phyloP scores from a whole-genome alignment of 2,329 filamentous ascomycete genomes.

The Leptographium procerum region DNA sequence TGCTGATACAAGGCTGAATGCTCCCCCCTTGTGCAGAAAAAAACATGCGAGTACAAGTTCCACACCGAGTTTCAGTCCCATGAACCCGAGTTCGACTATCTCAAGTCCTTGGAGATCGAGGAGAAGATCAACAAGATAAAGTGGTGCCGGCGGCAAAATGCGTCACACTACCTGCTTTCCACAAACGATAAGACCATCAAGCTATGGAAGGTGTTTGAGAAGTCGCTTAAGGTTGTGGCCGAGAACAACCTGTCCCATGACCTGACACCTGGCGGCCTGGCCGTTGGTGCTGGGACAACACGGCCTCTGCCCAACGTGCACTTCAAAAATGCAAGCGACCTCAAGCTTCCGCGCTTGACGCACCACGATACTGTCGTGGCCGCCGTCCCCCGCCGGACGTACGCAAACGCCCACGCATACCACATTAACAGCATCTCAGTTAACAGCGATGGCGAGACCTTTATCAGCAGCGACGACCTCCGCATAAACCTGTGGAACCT shows the following conservation, averaged over 20 bases:
- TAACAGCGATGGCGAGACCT: slow-evolving; percentile 98
- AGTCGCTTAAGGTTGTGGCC: slow-evolving; percentile 95
- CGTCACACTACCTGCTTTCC: slow-evolving; percentile 93
- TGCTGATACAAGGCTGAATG: neutral
- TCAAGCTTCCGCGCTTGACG: slow-evolving; percentile 91
- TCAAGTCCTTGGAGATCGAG: slow-evolving; percentile 98
- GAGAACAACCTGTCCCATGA: slow-evolving; percentile 98
- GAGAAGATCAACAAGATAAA: slow-evolving; percentile 99
- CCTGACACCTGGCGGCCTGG: slow-evolving; percentile 63
- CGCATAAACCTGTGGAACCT: slow-evolving; percentile 98
- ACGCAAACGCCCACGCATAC: slow-evolving; percentile 96
- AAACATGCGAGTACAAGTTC: slow-evolving; percentile 99
- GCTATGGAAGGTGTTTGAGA: slow-evolving; percentile 99
- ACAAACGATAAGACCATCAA: slow-evolving; percentile 99
- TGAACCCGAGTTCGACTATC: slow-evolving; percentile 97
- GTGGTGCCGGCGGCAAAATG: slow-evolving; percentile 97
- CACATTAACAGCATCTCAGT: slow-evolving; percentile 99
- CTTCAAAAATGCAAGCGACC: slow-evolving; percentile 69
- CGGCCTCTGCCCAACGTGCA: slow-evolving; percentile 58
- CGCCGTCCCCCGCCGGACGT: slow-evolving; percentile 88
- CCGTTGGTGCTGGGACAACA: slow-evolving; percentile 67
- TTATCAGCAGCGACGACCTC: slow-evolving; percentile 96
- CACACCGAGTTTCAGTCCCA: slow-evolving; percentile 99
- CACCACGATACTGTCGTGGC: slow-evolving; percentile 98
- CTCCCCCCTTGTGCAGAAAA: slow-evolving; percentile 59